Conservation (phyloP, 1,284 basidiomycete genomes). For the Ganoderma sinense region DNA sequence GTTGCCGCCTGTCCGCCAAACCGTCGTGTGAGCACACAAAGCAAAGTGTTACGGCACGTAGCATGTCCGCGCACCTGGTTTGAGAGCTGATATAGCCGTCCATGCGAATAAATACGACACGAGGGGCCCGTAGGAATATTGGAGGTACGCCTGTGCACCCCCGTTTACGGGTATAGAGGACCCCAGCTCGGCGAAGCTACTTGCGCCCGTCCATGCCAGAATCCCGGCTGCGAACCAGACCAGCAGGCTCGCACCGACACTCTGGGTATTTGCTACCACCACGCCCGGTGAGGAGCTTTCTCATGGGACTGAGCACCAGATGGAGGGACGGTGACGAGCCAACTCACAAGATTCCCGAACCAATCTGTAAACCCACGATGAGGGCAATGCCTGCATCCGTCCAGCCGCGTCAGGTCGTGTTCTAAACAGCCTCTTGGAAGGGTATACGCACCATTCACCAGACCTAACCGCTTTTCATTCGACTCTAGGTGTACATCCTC, state of each 20-base stretch:
- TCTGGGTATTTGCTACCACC: slow-evolving; percentile 87
- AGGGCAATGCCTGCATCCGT: slow-evolving; percentile 77
- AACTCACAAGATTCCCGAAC: slow-evolving; percentile 85
- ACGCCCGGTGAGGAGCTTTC: slow-evolving; percentile 87
- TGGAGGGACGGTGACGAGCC: background rate
- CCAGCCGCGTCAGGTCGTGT: background rate
- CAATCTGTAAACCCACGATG: slow-evolving; percentile 87
- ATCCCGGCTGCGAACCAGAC: slow-evolving; percentile 86
- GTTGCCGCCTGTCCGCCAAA: slow-evolving; percentile 55
- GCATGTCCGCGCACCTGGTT: slow-evolving; percentile 65
- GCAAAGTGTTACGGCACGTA: background rate
- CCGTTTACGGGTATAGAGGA: slow-evolving; percentile 88
- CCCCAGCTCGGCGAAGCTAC: slow-evolving; percentile 89
- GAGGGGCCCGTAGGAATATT: slow-evolving; percentile 89
- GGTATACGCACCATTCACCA: slow-evolving; percentile 71
- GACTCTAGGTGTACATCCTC: slow-evolving; percentile 54
- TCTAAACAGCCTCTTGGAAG: background rate
- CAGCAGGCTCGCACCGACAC: slow-evolving; percentile 82
- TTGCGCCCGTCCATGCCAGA: slow-evolving; percentile 93
- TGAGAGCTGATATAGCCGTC: slow-evolving; percentile 89
- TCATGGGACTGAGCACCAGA: slow-evolving; percentile 3
- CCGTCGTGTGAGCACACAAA: background rate
- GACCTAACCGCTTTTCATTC: slow-evolving; percentile 76
- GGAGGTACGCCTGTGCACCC: slow-evolving; percentile 91
- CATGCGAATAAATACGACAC: slow-evolving; percentile 89